These are phyloP conservation scores for Colletotrichum sp. DNA, from an alignment of 2,329 filamentous ascomycete species.

Conservation along the genomic window DNA sequence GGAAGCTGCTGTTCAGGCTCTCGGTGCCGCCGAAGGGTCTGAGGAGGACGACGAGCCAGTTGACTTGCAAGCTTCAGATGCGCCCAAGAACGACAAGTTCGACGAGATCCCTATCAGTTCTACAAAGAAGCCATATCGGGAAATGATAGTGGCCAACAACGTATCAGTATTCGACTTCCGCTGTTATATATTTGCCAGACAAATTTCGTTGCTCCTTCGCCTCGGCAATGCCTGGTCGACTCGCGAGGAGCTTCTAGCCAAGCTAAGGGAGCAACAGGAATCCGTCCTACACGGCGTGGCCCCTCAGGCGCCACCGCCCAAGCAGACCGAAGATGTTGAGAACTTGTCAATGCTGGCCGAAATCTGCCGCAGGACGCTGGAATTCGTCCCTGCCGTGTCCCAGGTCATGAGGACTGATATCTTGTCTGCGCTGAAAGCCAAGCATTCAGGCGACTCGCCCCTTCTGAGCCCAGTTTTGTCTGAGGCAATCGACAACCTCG, in stretches of 20 bases:
- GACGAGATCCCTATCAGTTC: constrained; percentile 67
- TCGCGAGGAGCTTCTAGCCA: constrained; percentile 65
- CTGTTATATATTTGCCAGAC: constrained; percentile 90
- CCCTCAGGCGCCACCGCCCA: constrained; percentile 52
- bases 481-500: constrained; percentile 73
- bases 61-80: constrained; percentile 52
- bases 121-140: constrained; percentile 81
- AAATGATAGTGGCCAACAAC: constrained; percentile 91
- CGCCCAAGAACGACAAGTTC: constrained; percentile 40
- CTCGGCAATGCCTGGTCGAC: constrained; percentile 77
- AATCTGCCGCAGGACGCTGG: constrained; percentile 80
- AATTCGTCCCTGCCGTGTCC: constrained; percentile 83
- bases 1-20: constrained; percentile 52
- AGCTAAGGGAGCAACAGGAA: constrained; percentile 67
- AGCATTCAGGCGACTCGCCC: constrained; percentile 27
- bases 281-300: constrained; percentile 63
- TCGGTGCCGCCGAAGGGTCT: constrained; percentile 30
- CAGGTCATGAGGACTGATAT: constrained; percentile 83
- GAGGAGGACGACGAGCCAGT: constrained; percentile 48
- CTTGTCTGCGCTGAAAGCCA: constrained; percentile 56
- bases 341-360: constrained; percentile 84
- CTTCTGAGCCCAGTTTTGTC: constrained; percentile 41
- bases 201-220: constrained; percentile 81
- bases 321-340: constrained; percentile 67
- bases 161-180: constrained; percentile 97